A percentile compares a stretch with the other conserved stretches of the same genome.
phyloP scores from a whole-genome alignment of 176 grass and related monocot genomes.

The Lolium multiflorum region DNA sequence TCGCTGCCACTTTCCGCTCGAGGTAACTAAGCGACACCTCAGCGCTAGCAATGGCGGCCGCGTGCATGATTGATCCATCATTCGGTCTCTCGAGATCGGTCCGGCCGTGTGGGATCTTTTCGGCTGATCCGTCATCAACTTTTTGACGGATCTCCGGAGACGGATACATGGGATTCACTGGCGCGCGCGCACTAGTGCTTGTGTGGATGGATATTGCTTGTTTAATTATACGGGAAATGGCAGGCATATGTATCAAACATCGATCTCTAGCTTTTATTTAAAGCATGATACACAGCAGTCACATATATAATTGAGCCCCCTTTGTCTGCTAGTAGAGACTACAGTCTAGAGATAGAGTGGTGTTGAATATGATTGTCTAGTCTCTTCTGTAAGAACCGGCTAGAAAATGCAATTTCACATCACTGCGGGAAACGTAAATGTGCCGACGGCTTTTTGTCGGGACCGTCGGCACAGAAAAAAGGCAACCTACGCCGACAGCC shows the following conservation, averaged over 20 bases:
- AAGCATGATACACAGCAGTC: background rate
- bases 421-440: too few relatives aligned
- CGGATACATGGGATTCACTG: conserved; percentile 21
- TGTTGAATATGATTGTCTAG: background rate
- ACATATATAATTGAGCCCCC: conserved; percentile 8
- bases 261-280: conserved; percentile 23
- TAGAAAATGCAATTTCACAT: too few relatives aligned
- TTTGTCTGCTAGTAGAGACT: background rate
- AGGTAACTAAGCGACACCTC: background rate
- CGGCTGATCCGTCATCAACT: background rate
- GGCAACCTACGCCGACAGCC: too few relatives aligned
- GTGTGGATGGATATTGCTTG: conserved; percentile 27
- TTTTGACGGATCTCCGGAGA: conserved; percentile 52
- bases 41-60: background rate
- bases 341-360: background rate
- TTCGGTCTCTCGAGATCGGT: background rate
- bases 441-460: too few relatives aligned
- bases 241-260: conserved; percentile 41
- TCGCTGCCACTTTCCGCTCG: background rate
- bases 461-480: too few relatives aligned
- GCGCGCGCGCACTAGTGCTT: conserved; percentile 43
- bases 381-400: too few relatives aligned
- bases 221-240: background rate
- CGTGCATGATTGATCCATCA: background rate
- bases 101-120: conserved; percentile 24